These are phyloP conservation scores for Spirogloea muscicola DNA, from an alignment of 139 green algal genomes.

Conservation along the genomic window DNA sequence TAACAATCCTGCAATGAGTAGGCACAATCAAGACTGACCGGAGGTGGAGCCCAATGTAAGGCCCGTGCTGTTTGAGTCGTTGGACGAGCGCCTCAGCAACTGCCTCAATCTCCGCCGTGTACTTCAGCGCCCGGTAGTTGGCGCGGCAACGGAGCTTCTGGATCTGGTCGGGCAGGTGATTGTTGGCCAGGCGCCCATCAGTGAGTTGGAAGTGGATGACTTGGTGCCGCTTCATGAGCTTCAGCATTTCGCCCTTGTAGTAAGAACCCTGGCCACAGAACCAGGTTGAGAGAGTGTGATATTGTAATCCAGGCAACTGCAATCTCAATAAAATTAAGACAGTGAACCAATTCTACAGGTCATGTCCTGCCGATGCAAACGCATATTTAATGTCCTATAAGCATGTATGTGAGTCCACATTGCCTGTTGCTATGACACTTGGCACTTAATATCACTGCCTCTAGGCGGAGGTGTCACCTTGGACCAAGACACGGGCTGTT, in stretches of 20 bases:
- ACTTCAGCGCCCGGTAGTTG: slow-evolving; percentile 22
- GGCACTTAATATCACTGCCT: too few species aligned
- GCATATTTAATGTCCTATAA: too few species aligned
- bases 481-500: slow-evolving; percentile 2
- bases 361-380: too few species aligned
- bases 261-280: slow-evolving; percentile 5
- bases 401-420: too few species aligned
- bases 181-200: slow-evolving; percentile 37
- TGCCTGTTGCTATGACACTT: too few species aligned
- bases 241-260: neutral
- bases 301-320: too few species aligned
- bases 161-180: slow-evolving; percentile 16
- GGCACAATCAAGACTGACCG: too few species aligned
- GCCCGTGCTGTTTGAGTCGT: slow-evolving; percentile 5
- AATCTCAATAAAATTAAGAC: too few species aligned
- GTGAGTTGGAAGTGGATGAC: slow-evolving; percentile 19
- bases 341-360: too few species aligned
- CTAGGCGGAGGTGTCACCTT: slow-evolving; percentile 5
- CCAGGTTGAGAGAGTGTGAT: neutral
- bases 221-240: neutral
- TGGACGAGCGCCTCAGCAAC: slow-evolving; percentile 6
- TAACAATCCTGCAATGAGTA: too few species aligned
- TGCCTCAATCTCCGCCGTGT: slow-evolving; percentile 4
- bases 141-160: slow-evolving; percentile 31
- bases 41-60: slow-evolving; percentile 32